These are phyloP conservation scores for Phaffomyces thermotolerans DNA, from an alignment of 805 yeast genomes.

Conservation along the genomic window DNA sequence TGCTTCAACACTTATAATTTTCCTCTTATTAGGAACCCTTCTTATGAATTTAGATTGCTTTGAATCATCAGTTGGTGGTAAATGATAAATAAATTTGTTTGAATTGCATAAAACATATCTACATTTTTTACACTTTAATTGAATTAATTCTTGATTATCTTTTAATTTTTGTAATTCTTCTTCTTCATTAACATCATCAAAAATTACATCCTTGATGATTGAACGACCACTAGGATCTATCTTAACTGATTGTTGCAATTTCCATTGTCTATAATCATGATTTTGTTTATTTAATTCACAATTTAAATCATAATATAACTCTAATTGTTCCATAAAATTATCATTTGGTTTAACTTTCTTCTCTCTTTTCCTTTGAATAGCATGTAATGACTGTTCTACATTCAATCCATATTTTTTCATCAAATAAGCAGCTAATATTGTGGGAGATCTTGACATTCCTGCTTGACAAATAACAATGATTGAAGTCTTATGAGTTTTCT, in stretches of 20 bases:
- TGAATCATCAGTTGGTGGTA: slow-evolving; percentile 57
- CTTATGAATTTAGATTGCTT: slow-evolving; percentile 60
- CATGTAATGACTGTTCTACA: slow-evolving; percentile 59
- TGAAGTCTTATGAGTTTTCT: slow-evolving; percentile 34
- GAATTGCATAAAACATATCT: slow-evolving; percentile 62
- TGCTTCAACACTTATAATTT: slow-evolving; percentile 50
- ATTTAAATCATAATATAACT: slow-evolving; percentile 46
- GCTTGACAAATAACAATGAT: slow-evolving; percentile 76
- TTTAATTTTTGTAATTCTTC: slow-evolving; percentile 22
- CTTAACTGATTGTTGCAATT: slow-evolving; percentile 28
- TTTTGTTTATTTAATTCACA: slow-evolving; percentile 26
- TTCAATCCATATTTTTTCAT: slow-evolving; percentile 67
- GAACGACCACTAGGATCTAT: slow-evolving; percentile 35
- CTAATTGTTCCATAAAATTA: slow-evolving; percentile 66
- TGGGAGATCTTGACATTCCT: slow-evolving; percentile 86
- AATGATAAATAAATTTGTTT: slow-evolving; percentile 55
- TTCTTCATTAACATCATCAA: slow-evolving; percentile 14
- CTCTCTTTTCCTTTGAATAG: slow-evolving; percentile 58
- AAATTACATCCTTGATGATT: slow-evolving; percentile 24
- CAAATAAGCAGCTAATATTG: slow-evolving; percentile 80
- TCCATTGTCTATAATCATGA: slow-evolving; percentile 38
- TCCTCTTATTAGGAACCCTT: slow-evolving; percentile 52
- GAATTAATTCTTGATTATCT: slow-evolving; percentile 25
- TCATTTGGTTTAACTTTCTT: slow-evolving; percentile 58
- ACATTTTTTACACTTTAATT: slow-evolving; percentile 76